phyloP scores from a whole-genome alignment of 345 rosid species.

The Syzygium oleosum region DNA sequence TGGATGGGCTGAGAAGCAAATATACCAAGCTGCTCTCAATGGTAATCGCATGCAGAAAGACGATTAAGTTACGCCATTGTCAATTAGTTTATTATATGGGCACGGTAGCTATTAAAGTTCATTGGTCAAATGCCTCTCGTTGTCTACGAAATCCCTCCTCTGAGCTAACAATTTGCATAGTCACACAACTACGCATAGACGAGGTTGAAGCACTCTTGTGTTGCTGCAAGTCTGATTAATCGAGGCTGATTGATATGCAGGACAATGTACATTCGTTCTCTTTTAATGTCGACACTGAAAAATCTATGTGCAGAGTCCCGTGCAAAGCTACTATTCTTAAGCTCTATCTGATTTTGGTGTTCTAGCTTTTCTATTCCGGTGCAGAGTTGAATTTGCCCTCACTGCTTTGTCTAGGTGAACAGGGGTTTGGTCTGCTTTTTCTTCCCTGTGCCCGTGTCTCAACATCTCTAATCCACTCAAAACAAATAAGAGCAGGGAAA shows the following conservation, averaged over 20 bases:
- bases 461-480: not conserved
- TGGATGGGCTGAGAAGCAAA: constrained; percentile 86
- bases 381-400: not conserved
- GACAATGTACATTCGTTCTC: not conserved
- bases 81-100: not conserved
- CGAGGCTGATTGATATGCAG: not conserved
- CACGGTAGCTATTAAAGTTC: not conserved
- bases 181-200: not conserved
- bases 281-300: not conserved
- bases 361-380: not conserved
- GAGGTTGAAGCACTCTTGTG: not conserved
- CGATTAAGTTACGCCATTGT: constrained; percentile 4
- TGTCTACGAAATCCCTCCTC: not conserved
- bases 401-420: not conserved
- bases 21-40: constrained; percentile 83
- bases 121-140: not conserved
- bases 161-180: not conserved
- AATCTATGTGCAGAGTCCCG: not conserved
- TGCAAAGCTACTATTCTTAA: not conserved
- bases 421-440: too few species aligned
- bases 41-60: constrained; percentile 88
- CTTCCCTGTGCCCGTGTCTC: too few species aligned
- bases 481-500: not conserved
- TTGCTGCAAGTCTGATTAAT: not conserved
- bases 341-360: not conserved